Conservation (phyloP, 441 rosid species). For the Syzygium syzygioides region DNA sequence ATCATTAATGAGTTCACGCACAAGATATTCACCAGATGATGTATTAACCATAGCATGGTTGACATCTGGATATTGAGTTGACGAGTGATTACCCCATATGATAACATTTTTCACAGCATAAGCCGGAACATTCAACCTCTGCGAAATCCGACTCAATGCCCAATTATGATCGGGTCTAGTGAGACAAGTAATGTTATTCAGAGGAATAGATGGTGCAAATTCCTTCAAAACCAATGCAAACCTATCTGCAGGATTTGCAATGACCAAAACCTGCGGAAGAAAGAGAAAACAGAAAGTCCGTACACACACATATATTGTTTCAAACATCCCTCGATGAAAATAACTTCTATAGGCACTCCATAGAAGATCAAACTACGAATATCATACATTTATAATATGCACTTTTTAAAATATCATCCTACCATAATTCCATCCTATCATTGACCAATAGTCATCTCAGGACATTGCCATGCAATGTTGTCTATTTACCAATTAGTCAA, state of each 20-base stretch:
- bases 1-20: constrained; percentile 65
- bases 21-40: constrained; percentile 56
- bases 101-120: constrained; percentile 80
- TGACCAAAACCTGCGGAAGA: constrained; percentile 62
- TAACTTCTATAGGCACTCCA: not conserved
- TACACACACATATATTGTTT: not conserved
- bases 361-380: too few species aligned
- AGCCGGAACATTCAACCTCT: constrained; percentile 62
- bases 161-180: constrained; percentile 86
- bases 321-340: not conserved
- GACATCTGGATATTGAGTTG: constrained; percentile 85
- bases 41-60: constrained; percentile 74
- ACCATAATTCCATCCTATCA: not conserved
- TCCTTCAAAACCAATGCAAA: constrained; percentile 91
- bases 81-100: constrained; percentile 93
- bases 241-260: constrained; percentile 92
- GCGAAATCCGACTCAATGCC: constrained; percentile 84
- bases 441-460: not conserved
- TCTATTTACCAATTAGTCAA: not conserved
- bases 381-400: too few species aligned
- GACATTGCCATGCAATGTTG: not conserved
- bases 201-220: constrained; percentile 83
- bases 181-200: constrained; percentile 74
- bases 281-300: not conserved
- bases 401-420: too few species aligned